Evolutionary conservation across 2,329 filamentous ascomycete species (phyloP), one percentile per base, ranked within the genome.

Genomic region (Ascomycota sp.): DNA sequence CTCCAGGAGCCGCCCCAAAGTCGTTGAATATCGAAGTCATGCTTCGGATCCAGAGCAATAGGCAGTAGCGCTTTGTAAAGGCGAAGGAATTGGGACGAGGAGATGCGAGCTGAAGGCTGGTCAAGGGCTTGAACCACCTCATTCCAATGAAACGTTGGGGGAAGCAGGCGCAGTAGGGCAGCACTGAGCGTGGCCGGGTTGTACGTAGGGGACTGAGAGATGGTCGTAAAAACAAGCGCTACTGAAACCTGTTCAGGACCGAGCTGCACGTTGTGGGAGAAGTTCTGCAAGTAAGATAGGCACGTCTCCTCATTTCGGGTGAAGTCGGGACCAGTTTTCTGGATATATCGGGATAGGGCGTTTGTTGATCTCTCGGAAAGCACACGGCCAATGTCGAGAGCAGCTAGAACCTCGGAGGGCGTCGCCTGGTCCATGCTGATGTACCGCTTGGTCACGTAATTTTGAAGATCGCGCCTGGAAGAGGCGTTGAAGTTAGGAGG

Each of bases 1-100:
- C 75, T 71, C 86, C 91, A 98, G 36, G 69, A 61, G 43, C 85
- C 85, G 34, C 85, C 85, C 85, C 89, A 95, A 15, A 98, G 59
- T 24, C 65, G 66, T 48, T 94, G 83, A 27, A 98, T 76, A 46
- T 94, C 81, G 41, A 95, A 72, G 13, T 43, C 42, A 10, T 38
- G 41, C 17, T 43, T 46, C 3, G 51, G 36, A n/a, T 65, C 59
- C 31, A 57, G 56, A 3, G 83, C 79, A 32, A 89, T 60, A 1
- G 75, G 73, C 11, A 83, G 56, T 20, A 98, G 57, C 4, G 80
- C 77, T 32, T 77, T 68, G 55, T 89, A 93, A 4, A 98, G 59
- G 9, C 67, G 66, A 25, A 89, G 55, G 39, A 98, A 93, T 39
- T 94, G 85, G 25, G 67, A 56, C 15, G 78, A 71, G 2, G 82